Percentiles rank a stretch among this genome's conserved stretches.
Conservation (phyloP, 345 rosid species). For the Jatropha curcas region DNA sequence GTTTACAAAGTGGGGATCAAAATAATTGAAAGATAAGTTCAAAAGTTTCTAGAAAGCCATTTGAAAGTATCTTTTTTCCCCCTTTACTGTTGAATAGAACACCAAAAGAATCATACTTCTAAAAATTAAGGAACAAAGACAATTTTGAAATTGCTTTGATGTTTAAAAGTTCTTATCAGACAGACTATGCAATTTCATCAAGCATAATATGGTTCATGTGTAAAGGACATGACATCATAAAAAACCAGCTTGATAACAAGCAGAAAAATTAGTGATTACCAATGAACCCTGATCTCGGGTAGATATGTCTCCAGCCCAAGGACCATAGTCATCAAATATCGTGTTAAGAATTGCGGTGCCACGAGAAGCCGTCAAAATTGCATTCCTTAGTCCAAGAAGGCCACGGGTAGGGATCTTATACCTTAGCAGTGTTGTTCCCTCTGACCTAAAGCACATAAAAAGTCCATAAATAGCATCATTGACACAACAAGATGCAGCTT, state of each 20-base stretch:
- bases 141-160: not conserved
- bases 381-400: slow-evolving; percentile 94
- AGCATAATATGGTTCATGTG: not conserved
- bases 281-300: slow-evolving; percentile 92
- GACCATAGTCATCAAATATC: slow-evolving; percentile 83
- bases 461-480: slow-evolving; percentile 10
- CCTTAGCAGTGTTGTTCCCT: slow-evolving; percentile 75
- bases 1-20: no score
- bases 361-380: slow-evolving; percentile 94
- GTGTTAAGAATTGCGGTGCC: slow-evolving; percentile 96
- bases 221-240: not conserved
- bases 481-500: slow-evolving; percentile 3
- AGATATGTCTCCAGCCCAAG: slow-evolving; percentile 86
- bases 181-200: not conserved
- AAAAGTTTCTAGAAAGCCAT: no score
- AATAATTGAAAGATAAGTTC: no score
- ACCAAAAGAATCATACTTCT: not conserved
- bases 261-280: slow-evolving; percentile 50
- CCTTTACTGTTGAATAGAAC: not conserved
- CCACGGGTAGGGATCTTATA: slow-evolving; percentile 98
- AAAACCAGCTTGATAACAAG: not conserved
- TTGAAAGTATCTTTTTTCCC: not conserved
- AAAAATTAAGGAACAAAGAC: no score
- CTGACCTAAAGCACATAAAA: slow-evolving; percentile 48
- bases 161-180: not conserved